phyloP scores from a whole-genome alignment of 2,329 filamentous ascomycete genomes.

The Hyphodiscus sp. region DNA sequence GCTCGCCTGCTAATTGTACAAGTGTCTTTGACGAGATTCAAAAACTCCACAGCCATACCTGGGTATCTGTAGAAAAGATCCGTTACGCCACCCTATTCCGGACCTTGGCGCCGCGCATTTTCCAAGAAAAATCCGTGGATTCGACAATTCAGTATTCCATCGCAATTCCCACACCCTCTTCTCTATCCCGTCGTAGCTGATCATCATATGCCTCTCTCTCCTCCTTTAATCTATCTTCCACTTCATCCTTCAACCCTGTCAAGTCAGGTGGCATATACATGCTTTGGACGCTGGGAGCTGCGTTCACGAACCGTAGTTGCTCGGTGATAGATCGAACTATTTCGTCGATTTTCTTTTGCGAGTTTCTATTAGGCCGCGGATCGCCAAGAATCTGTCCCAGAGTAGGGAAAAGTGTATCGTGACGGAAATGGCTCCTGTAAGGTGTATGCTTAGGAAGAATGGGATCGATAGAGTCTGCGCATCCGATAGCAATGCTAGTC shows the following conservation, averaged over 20 bases:
- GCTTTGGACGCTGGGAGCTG: constrained; percentile 83
- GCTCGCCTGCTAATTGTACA: neutral
- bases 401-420: constrained; percentile 80
- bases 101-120: constrained; percentile 10
- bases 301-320: constrained; percentile 78
- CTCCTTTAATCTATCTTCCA: constrained; percentile 62
- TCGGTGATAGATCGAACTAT: constrained; percentile 75
- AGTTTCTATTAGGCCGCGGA: constrained; percentile 67
- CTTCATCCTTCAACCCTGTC: constrained; percentile 57
- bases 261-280: constrained; percentile 74
- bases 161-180: constrained; percentile 50
- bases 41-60: neutral
- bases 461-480: constrained; percentile 61
- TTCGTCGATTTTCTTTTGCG: constrained; percentile 65
- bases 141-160: constrained; percentile 41
- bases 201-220: constrained; percentile 55
- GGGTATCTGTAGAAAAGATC: neutral
- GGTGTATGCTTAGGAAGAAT: constrained; percentile 74
- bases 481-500: constrained; percentile 80
- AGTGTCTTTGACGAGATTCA: neutral
- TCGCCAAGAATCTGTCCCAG: constrained; percentile 67
- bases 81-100: neutral
- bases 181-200: constrained; percentile 42
- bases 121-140: neutral
- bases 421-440: constrained; percentile 82